Base-by-base conservation (phyloP, 1,284 basidiomycete species). In the Austroboletus novae-zelandiae region DNA sequence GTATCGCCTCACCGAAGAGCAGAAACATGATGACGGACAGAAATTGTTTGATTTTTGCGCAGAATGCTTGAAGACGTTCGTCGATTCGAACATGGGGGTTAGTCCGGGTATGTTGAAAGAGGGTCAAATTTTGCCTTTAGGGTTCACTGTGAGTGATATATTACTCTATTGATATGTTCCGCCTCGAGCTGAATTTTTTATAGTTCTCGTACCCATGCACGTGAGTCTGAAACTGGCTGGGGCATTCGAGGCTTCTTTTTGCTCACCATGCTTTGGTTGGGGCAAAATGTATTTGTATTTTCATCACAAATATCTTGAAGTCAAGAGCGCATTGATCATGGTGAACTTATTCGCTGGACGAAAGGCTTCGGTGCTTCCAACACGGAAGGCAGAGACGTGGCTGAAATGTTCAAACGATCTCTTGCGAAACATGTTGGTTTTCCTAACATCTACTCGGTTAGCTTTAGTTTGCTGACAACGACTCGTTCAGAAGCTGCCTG, bases 31-130 rank as follows among this genome's bases (percentile, higher is more conserved):
- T n/a, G 94, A 98, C 35, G 96, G 95, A 7, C 86, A 93, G 67
- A 85, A 88, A 54, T 75, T 99, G 51, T 96, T 99, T 60, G 97
- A 99, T 73, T 99, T 99, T 67, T 99, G 96, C 67, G 96, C 93
- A 0, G 86, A 97, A 68, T 98, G 91, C 69, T 72, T 98, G 54
- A 88, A 91, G 52, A 87, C 83, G 13, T 99, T 99, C 71, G 82
- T 98, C 61, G 78, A 85, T 29, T 83, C 85, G n/a, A 89, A 91
- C 60, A 77, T 86, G 45, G 78, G 76, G 27, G 71, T 75, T 37
- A 73, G 79, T 48, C 83, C 81, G 20, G 71, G 78, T 18, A 73
- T 80, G 51, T 66, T 94, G 42, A 78, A 84, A 58, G 76, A 82
- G 40, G 92, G 88, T 13, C 79, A 85, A 54, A 76, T 81, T 20